Conservation (phyloP, 768 basidiomycete species). For the Podaxis sp. region DNA sequence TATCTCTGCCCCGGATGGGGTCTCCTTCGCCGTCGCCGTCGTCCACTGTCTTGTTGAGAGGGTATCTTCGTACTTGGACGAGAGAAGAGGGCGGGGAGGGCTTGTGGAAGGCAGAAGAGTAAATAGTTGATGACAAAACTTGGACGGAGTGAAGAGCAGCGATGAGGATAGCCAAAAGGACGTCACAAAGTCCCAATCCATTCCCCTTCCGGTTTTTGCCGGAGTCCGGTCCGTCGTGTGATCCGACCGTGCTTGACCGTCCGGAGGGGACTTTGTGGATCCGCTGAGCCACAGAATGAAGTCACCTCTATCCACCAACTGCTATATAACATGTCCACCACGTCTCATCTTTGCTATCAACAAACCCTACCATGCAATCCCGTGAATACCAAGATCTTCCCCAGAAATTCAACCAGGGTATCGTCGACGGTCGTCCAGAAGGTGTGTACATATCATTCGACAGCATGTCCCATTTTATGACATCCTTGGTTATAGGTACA, state of each 20-base stretch:
- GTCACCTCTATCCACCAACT: not conserved
- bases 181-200: not conserved
- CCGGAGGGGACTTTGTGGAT: not conserved
- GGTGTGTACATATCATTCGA: not conserved
- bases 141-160: not conserved
- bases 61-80: slow-evolving; percentile 21
- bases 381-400: slow-evolving; percentile 2
- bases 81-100: slow-evolving; percentile 9
- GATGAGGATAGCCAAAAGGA: not conserved
- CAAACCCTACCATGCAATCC: not conserved
- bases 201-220: slow-evolving; percentile 23
- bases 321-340: no score
- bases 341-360: not conserved
- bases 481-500: slow-evolving; percentile 6
- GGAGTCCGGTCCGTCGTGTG: slow-evolving; percentile 9
- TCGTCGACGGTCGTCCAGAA: slow-evolving; percentile 16
- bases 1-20: slow-evolving; percentile 58
- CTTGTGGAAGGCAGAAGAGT: slow-evolving; percentile 13
- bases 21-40: slow-evolving; percentile 4
- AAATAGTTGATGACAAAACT: not conserved
- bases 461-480: not conserved
- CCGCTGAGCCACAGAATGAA: not conserved
- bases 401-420: slow-evolving; percentile 12
- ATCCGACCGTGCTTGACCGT: not conserved
- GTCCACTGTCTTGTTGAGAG: slow-evolving; percentile 18